Evolutionary conservation across 805 yeast species (phyloP).

Genomic region (Phaffomyces antillensis): DNA sequence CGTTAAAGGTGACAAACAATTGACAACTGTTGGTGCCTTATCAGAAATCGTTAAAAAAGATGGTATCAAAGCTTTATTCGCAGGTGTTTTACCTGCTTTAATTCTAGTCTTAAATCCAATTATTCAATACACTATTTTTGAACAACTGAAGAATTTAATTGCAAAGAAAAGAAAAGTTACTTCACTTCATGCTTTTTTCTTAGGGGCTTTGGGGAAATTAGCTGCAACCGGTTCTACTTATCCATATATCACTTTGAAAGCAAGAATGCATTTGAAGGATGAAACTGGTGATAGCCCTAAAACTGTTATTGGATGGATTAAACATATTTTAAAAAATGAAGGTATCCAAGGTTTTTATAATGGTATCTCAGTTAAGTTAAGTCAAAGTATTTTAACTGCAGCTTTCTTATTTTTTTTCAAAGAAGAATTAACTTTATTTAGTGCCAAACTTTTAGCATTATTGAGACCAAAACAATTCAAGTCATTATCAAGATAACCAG

Average conservation of each 20-base stretch:
- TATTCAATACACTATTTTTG: constrained; percentile 86
- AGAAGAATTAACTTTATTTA: constrained; percentile 66
- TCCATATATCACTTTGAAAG: constrained; percentile 84
- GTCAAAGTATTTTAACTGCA: constrained; percentile 81
- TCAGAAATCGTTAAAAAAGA: constrained; percentile 59
- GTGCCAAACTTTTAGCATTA: constrained; percentile 46
- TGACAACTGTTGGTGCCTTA: constrained; percentile 49
- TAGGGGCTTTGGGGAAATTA: constrained; percentile 87
- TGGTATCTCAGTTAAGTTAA: constrained; percentile 72
- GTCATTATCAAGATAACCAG: not conserved
- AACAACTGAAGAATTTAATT: constrained; percentile 68
- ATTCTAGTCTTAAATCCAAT: constrained; percentile 83
- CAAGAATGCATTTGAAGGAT: constrained; percentile 75
- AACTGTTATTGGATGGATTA: constrained; percentile 43
- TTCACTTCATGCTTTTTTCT: constrained; percentile 70
- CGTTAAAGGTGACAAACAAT: constrained; percentile 32
- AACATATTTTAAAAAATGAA: constrained; percentile 56
- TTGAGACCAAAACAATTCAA: constrained; percentile 17
- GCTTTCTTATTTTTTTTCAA: constrained; percentile 88
- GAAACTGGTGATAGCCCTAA: constrained; percentile 22
- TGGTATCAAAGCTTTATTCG: constrained; percentile 66
- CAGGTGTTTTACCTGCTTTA: constrained; percentile 85
- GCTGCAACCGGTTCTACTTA: constrained; percentile 85
- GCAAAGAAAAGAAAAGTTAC: constrained; percentile 42
- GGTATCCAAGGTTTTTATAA: constrained; percentile 74